phyloP scores from a whole-genome alignment of 768 basidiomycete genomes.

The Tephrocybe sp. region DNA sequence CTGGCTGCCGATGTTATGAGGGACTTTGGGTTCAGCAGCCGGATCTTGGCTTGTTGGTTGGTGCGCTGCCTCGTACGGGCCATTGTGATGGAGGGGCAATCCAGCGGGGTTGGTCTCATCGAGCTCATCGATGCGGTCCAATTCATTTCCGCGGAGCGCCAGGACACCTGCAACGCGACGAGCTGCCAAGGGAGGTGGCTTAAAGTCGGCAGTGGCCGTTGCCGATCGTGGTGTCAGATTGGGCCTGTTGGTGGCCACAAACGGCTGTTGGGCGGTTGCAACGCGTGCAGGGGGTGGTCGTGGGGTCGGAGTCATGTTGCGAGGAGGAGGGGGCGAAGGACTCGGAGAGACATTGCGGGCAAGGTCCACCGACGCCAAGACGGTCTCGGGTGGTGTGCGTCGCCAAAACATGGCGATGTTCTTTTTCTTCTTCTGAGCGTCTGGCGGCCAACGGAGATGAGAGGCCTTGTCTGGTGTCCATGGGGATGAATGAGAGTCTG shows the following conservation, averaged over 20 bases:
- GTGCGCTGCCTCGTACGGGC: slow-evolving; percentile 70
- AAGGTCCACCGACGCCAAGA: slow-evolving; percentile 11
- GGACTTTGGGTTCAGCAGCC: slow-evolving; percentile 15
- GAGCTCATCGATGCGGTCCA: slow-evolving; percentile 77
- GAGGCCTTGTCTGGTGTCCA: background rate
- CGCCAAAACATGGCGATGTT: slow-evolving; percentile 20
- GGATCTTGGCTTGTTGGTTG: slow-evolving; percentile 29
- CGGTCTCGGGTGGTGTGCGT: slow-evolving; percentile 14
- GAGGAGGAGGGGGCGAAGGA: slow-evolving; percentile 4
- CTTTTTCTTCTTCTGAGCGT: slow-evolving; percentile 18
- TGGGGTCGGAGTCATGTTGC: slow-evolving; percentile 5
- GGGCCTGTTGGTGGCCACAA: slow-evolving; percentile 18
- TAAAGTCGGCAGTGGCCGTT: slow-evolving; percentile 22
- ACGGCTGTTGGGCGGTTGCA: slow-evolving; percentile 16
- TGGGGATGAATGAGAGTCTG: slow-evolving; percentile 14
- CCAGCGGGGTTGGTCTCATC: slow-evolving; percentile 78
- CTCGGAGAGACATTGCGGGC: slow-evolving; percentile 11
- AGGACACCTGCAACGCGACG: slow-evolving; percentile 17
- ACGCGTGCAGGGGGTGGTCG: slow-evolving; percentile 17
- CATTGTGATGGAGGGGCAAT: slow-evolving; percentile 59
- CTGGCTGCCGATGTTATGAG: slow-evolving; percentile 24
- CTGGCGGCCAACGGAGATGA: slow-evolving; percentile 12
- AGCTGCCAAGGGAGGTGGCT: slow-evolving; percentile 14
- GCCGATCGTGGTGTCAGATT: slow-evolving; percentile 21
- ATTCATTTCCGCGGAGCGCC: slow-evolving; percentile 25